These are phyloP conservation scores for Sarocladium kiliense DNA, from an alignment of 2,329 filamentous ascomycete genomes.

Conservation along the genomic window DNA sequence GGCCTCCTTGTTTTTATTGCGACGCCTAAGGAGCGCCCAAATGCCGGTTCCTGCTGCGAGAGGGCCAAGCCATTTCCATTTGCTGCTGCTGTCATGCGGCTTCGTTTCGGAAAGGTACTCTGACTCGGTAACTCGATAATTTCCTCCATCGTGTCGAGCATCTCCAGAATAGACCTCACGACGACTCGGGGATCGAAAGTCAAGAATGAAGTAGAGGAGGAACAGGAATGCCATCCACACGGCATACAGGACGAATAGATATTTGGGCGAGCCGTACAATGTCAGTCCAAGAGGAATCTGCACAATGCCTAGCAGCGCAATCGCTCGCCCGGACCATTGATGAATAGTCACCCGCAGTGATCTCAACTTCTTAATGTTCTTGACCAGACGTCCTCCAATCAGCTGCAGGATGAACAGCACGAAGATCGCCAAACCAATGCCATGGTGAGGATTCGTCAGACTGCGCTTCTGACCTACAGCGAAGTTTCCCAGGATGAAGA, in stretches of 20 bases:
- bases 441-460: slow-evolving; percentile 78
- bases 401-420: slow-evolving; percentile 66
- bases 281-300: slow-evolving; percentile 88
- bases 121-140: slow-evolving; percentile 30
- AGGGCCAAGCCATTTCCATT: slow-evolving; percentile 44
- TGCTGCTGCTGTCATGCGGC: slow-evolving; percentile 25
- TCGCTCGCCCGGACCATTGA: slow-evolving; percentile 76
- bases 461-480: slow-evolving; percentile 69
- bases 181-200: slow-evolving; percentile 59
- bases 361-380: slow-evolving; percentile 42
- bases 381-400: slow-evolving; percentile 62
- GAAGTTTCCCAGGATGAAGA: slow-evolving; percentile 72
- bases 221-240: slow-evolving; percentile 71
- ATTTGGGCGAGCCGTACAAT: slow-evolving; percentile 83
- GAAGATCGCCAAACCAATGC: slow-evolving; percentile 76
- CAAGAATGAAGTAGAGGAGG: slow-evolving; percentile 72
- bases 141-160: slow-evolving; percentile 26
- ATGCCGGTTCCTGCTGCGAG: slow-evolving; percentile 47
- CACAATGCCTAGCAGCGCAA: slow-evolving; percentile 75
- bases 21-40: slow-evolving; percentile 39
- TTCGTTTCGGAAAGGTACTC: slow-evolving; percentile 31
- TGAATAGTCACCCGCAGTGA: slow-evolving; percentile 63
- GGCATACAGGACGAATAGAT: slow-evolving; percentile 79
- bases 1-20: slow-evolving; percentile 35
- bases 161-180: slow-evolving; percentile 46